Percentiles rank a stretch among this genome's conserved stretches.
phyloP scores from a whole-genome alignment of 768 basidiomycete species.

The Cystofilobasidium macerans region DNA sequence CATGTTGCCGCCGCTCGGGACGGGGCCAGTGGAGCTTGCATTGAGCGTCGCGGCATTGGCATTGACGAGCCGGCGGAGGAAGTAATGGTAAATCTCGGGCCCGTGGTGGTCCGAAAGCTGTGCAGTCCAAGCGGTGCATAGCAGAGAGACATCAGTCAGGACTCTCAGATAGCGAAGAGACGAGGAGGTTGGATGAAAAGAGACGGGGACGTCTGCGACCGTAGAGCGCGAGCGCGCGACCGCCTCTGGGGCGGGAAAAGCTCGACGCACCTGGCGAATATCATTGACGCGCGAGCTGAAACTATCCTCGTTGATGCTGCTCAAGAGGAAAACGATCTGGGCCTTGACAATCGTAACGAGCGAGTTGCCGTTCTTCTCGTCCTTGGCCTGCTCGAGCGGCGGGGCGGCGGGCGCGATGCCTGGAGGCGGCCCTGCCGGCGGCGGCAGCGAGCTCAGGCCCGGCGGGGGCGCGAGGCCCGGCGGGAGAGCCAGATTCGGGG shows the following conservation, averaged over 20 bases:
- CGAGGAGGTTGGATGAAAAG: not conserved
- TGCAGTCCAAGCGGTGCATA: no score
- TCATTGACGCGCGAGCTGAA: constrained; percentile 88
- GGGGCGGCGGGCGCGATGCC: constrained; percentile 17
- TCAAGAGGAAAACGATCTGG: constrained; percentile 94
- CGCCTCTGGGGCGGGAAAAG: constrained; percentile 14
- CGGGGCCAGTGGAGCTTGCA: constrained; percentile 47
- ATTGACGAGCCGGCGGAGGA: constrained; percentile 87
- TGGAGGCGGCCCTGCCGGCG: constrained; percentile 18
- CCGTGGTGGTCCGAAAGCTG: constrained; percentile 96
- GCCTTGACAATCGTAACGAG: constrained; percentile 41
- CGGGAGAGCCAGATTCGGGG: constrained; percentile 18
- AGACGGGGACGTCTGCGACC: constrained; percentile 21
- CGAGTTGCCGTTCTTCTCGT: constrained; percentile 9
- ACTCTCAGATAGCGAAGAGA: not conserved
- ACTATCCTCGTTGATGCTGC: constrained; percentile 91
- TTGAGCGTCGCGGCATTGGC: constrained; percentile 50
- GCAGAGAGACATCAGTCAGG: not conserved
- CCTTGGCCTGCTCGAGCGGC: not conserved
- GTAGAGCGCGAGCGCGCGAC: not conserved
- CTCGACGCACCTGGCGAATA: constrained; percentile 65
- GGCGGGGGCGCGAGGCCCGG: constrained; percentile 25
- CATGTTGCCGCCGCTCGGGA: constrained; percentile 44
- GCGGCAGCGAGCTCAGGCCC: constrained; percentile 16
- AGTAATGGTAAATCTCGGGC: constrained; percentile 91